Evolutionary conservation across 805 yeast species (phyloP).

Genomic region (Candida wancherniae): DNA sequence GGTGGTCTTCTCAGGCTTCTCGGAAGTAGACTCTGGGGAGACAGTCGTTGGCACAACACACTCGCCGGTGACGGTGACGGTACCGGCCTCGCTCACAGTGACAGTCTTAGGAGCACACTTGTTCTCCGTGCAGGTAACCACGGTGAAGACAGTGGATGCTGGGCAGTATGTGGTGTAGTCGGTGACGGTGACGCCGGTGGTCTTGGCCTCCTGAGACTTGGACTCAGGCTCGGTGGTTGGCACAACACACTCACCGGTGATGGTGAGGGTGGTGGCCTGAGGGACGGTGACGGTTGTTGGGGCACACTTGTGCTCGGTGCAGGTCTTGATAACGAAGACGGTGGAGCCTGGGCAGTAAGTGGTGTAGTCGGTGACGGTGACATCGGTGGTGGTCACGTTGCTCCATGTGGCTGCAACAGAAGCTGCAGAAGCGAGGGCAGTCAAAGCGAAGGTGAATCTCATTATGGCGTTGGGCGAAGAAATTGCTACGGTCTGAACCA

Average conservation of each 20-base stretch:
- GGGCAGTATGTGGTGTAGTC: slow-evolving; percentile 39
- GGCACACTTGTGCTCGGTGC: slow-evolving; percentile 25
- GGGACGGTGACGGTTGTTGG: slow-evolving; percentile 27
- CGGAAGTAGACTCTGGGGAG: slow-evolving; percentile 1
- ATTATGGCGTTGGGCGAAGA: no score
- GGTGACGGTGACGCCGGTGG: slow-evolving; percentile 31
- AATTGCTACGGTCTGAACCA: no score
- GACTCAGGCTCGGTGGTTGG: slow-evolving; percentile 16
- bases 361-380: slow-evolving; percentile 26
- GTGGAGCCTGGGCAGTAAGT: slow-evolving; percentile 38
- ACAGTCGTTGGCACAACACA: slow-evolving; percentile 23
- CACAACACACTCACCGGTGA: slow-evolving; percentile 29
- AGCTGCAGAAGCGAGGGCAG: slow-evolving; percentile 1
- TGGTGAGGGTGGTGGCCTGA: slow-evolving; percentile 28
- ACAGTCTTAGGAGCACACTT: slow-evolving; percentile 23
- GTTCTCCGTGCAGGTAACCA: slow-evolving; percentile 28
- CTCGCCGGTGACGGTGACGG: slow-evolving; percentile 29
- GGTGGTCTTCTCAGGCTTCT: slow-evolving; percentile 16
- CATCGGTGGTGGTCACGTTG: no score
- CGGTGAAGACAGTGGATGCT: slow-evolving; percentile 27
- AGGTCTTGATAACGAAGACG: slow-evolving; percentile 31
- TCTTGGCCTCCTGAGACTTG: slow-evolving; percentile 4
- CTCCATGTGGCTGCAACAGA: no score
- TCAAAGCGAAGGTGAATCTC: slow-evolving; percentile 3
- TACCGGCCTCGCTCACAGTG: slow-evolving; percentile 26